Percentiles rank a stretch among this genome's conserved stretches.
Evolutionary conservation across 257 asterid species (phyloP).

Genomic region (Petunia secreta): DNA sequence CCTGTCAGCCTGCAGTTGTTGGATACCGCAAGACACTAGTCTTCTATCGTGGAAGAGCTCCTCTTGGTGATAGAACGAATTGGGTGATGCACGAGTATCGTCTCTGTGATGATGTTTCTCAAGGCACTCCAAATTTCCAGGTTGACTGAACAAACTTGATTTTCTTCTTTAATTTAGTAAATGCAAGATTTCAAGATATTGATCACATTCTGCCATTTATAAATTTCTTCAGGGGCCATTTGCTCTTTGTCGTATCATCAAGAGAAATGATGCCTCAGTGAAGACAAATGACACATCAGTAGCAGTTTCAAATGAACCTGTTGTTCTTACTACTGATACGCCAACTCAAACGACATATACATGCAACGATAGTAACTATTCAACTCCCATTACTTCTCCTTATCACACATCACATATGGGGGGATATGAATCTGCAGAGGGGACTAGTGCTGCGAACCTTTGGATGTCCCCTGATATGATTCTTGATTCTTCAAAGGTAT

Average conservation of each 20-base stretch:
- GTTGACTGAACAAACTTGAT: constrained; percentile 20
- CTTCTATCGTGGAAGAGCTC: constrained; percentile 54
- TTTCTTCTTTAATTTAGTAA: background rate
- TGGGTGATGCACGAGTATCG: constrained; percentile 63
- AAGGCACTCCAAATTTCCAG: constrained; percentile 45
- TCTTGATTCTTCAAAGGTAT: constrained; percentile 53
- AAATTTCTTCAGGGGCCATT: constrained; percentile 42
- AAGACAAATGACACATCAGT: constrained; percentile 31
- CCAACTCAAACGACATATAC: constrained; percentile 30
- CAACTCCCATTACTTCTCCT: constrained; percentile 44
- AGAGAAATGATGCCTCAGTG: constrained; percentile 38
- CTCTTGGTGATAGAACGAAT: constrained; percentile 50
- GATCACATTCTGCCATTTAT: background rate
- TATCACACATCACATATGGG: constrained; percentile 29
- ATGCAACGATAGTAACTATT: constrained; percentile 36
- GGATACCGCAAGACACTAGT: constrained; percentile 54
- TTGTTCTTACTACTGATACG: constrained; percentile 28
- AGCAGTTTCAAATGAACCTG: constrained; percentile 29
- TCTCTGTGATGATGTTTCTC: constrained; percentile 46
- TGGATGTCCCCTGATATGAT: constrained; percentile 43
- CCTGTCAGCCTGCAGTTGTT: constrained; percentile 37
- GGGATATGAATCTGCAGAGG: constrained; percentile 37
- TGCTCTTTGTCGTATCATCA: constrained; percentile 51
- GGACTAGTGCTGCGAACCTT: constrained; percentile 27
- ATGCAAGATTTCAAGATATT: background rate